A percentile compares a stretch with the other conserved stretches of the same genome.
phyloP scores from a whole-genome alignment of 2,329 filamentous ascomycete genomes.

The Calonectria leucothoes region DNA sequence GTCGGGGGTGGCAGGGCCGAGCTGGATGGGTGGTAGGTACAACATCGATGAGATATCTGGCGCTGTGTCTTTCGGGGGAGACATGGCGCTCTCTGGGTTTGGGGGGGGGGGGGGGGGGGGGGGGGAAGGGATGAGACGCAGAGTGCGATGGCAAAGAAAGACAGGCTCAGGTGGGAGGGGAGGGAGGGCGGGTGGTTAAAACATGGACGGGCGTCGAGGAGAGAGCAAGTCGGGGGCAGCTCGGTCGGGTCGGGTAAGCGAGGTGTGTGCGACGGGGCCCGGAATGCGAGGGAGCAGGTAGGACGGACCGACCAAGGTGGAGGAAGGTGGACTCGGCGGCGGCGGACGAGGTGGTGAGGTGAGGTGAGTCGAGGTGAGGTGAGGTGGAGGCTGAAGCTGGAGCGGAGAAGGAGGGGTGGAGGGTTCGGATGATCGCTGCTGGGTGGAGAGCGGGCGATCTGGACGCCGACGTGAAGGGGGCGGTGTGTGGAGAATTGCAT shows the following conservation, averaged over 20 bases:
- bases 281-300: constrained; percentile 1
- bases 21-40: neutral
- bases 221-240: neutral
- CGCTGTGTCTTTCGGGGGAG: constrained; percentile 1
- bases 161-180: neutral
- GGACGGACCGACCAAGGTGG: neutral
- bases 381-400: neutral
- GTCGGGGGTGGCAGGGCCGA: neutral
- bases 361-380: neutral
- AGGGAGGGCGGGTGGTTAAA: neutral
- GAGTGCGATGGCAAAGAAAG: neutral
- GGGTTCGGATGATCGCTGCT: constrained; percentile 2
- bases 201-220: neutral
- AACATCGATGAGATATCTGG: neutral
- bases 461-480: neutral
- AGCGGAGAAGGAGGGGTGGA: constrained; percentile 6
- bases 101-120: no score
- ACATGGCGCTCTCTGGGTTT: neutral
- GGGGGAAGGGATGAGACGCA: neutral
- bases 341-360: neutral
- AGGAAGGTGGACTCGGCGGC: no score
- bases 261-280: neutral
- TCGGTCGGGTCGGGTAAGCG: neutral
- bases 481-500: constrained; percentile 3
- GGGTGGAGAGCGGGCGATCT: neutral